Conservation (phyloP, 345 rosid genomes). For the Eutrema yunnanense region DNA sequence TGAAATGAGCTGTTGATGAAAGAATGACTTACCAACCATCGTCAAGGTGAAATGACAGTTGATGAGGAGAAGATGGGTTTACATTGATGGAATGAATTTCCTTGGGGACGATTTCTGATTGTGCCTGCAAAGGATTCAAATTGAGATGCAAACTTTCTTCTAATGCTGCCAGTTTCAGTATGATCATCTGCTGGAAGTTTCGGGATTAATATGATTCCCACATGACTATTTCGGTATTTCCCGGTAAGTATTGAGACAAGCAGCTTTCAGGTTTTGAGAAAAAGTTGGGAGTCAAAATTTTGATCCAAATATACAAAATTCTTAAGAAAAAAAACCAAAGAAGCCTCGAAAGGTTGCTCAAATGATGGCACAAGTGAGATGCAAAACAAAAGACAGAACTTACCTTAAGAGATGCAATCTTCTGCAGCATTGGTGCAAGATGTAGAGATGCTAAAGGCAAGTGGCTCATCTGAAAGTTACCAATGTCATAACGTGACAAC, state of each 20-base stretch:
- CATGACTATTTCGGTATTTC: background rate
- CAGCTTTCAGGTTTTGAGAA: background rate
- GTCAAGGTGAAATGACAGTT: constrained; percentile 87
- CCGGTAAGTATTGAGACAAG: background rate
- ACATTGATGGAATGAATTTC: constrained; percentile 80
- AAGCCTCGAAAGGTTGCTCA: background rate
- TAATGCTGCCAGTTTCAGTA: background rate
- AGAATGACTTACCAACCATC: constrained; percentile 76
- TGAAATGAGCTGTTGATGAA: constrained; percentile 1
- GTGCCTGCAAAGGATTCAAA: constrained; percentile 51
- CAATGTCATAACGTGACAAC: constrained; percentile 1
- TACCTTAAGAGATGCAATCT: constrained; percentile 45
- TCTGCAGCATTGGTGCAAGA: constrained; percentile 60
- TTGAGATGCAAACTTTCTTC: background rate
- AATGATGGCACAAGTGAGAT: constrained; percentile 6
- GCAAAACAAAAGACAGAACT: constrained; percentile 2
- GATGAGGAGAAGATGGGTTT: constrained; percentile 74
- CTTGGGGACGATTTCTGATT: constrained; percentile 68
- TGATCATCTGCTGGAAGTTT: background rate
- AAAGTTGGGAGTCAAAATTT: background rate
- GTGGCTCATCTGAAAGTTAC: constrained; percentile 42
- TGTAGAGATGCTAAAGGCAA: constrained; percentile 52
- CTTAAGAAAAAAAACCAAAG: background rate
- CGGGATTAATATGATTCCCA: background rate
- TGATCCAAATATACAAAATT: background rate